Evolutionary conservation across 495 filamentous ascomycete species (phyloP), one percentile per base, ranked within the genome.

Genomic region (Cenococcum geophilum): DNA sequence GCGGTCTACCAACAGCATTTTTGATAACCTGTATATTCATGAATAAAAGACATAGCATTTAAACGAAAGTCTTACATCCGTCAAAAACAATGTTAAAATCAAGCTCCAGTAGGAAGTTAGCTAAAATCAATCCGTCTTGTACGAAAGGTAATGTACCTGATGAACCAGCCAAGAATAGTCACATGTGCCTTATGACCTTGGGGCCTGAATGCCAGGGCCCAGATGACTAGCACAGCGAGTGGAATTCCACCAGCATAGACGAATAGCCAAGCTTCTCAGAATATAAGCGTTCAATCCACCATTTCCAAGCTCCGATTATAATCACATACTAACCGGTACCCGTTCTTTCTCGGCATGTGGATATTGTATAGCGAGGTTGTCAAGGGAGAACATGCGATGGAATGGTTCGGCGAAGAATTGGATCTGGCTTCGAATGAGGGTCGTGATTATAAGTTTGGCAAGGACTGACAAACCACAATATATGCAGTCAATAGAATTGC

Each of bases 1-100:
- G 83, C 20, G 95, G 92, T 18, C 95, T 80, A 18, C 93, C 93
- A 43, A 95, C 89, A 0, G 85, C 81, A 71, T 97, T 97, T 70
- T 99, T 99, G 60, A 97, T 79, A 0, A 92, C 59, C 68, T 70
- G 36, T 20, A 22, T 21, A 1, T n/a, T 16, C 43, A 36, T 62
- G n/a, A 62, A 42, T 9, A 50, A n/a, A 20, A 45, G 9, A 25
- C 18, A 23, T 32, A 52, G 40, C 20, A 23, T 62, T 32, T 10
- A 25, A n/a, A 25, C 11, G 20, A 18, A 48, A 48, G 21, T 34
- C 65, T 45, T 45, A 74, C 75, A 67, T 97, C 95, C 55, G 95
- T 97, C 10, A 97, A 76, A 71, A 96, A 86, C 1, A 82, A 79
- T 1, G 89, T 86, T 20, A 97, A 79, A 72, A 90, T 80, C 20